Percentiles rank a stretch among this genome's conserved stretches.
Evolutionary conservation across 1,284 basidiomycete genomes (phyloP).

Genomic region (Blastosporella zonata): DNA sequence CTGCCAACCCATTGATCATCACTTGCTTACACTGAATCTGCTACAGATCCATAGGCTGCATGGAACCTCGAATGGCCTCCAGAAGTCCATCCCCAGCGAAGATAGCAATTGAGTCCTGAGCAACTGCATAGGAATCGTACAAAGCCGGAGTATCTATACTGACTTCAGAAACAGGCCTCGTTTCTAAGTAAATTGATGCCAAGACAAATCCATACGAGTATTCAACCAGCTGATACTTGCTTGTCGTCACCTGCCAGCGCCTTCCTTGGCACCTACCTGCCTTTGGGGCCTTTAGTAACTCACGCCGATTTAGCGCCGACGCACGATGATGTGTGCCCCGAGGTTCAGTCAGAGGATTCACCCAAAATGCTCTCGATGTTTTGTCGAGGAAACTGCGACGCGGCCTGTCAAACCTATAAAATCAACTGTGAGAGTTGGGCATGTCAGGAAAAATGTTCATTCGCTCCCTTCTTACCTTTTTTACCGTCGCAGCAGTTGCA

Average conservation of each 20-base stretch:
- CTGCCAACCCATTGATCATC: too few relatives aligned
- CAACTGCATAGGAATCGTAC: too few relatives aligned
- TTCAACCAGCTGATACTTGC: not conserved
- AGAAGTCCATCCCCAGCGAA: too few relatives aligned
- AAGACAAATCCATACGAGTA: not conserved
- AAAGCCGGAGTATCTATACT: too few relatives aligned
- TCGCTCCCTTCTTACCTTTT: conserved; percentile 15
- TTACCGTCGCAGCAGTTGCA: conserved; percentile 19
- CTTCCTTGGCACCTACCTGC: too few relatives aligned
- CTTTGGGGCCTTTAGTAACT: not conserved
- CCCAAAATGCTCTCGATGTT: conserved; percentile 6
- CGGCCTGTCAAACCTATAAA: not conserved
- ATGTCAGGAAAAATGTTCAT: conserved; percentile 21
- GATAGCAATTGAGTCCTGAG: too few relatives aligned
- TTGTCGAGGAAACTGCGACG: conserved; percentile 5
- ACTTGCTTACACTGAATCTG: too few relatives aligned
- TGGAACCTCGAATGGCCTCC: too few relatives aligned
- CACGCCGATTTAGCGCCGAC: conserved; percentile 8
- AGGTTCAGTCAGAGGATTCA: conserved; percentile 1
- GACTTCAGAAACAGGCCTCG: not conserved
- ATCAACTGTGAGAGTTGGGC: conserved; percentile 9
- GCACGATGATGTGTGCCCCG: conserved; percentile 1
- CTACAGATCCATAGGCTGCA: too few relatives aligned
- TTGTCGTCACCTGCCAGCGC: not conserved
- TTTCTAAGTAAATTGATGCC: not conserved